A percentile compares a stretch with the other conserved stretches of the same genome.
Conservation (phyloP, 257 asterid species). For the Galeopsis tetrahit region DNA sequence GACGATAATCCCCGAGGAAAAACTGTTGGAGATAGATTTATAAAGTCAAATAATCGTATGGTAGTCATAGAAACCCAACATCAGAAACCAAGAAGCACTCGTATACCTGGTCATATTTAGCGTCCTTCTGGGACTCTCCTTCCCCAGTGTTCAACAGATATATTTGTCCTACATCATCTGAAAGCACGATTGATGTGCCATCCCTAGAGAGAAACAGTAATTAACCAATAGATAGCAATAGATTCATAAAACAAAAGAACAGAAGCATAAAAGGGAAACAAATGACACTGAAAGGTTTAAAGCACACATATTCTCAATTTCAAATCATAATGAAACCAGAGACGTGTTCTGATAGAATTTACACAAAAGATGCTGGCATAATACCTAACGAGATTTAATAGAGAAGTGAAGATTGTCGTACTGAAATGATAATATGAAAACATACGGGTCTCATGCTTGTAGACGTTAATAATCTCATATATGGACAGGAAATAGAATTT, state of each 20-base stretch:
- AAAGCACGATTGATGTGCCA: slow-evolving; percentile 97
- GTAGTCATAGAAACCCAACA: slow-evolving; percentile 23
- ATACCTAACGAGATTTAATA: not conserved
- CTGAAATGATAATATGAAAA: slow-evolving; percentile 14
- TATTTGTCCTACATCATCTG: slow-evolving; percentile 97
- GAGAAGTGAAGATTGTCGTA: slow-evolving; percentile 23
- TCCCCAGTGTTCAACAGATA: slow-evolving; percentile 93
- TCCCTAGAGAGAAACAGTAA: slow-evolving; percentile 65
- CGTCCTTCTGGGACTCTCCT: slow-evolving; percentile 97
- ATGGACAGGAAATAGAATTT: slow-evolving; percentile 12
- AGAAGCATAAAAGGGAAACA: not conserved
- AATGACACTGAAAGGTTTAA: not conserved
- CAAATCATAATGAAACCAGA: slow-evolving; percentile 22
- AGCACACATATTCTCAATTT: slow-evolving; percentile 4
- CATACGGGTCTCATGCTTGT: slow-evolving; percentile 9
- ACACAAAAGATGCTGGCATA: slow-evolving; percentile 11
- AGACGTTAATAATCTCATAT: slow-evolving; percentile 1
- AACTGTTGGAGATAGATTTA: slow-evolving; percentile 58
- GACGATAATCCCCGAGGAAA: slow-evolving; percentile 98
- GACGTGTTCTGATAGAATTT: slow-evolving; percentile 9
- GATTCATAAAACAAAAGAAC: not conserved
- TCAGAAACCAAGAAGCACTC: slow-evolving; percentile 20
- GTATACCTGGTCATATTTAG: slow-evolving; percentile 94
- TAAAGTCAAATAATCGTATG: slow-evolving; percentile 38
- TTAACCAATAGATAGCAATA: slow-evolving; percentile 18